Evolutionary conservation across 1,284 basidiomycete species (phyloP), one percentile per base, ranked within the genome.

Genomic region (Ustilago cynodontis): DNA sequence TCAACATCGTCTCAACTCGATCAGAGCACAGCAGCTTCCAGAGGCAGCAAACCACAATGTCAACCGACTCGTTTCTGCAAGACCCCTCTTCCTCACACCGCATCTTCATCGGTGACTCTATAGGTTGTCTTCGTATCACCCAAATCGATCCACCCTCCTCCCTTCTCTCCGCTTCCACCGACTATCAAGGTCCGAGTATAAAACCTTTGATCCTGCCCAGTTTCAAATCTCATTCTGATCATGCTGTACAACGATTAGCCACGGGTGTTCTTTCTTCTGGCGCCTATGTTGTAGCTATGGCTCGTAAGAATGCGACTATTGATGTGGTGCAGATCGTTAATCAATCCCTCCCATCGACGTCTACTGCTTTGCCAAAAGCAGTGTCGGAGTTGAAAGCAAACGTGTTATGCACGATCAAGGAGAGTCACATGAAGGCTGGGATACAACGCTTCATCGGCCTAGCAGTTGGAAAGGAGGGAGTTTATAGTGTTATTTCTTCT

Each of bases 371-470:
- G 7, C 55, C 66, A 2, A 58, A 55, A 22, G 52, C 65, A 2
- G 43, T 50, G 1, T 59, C 64, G 1, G 65, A 60, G 33, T 41
- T 69, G 39, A 58, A 54, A 0, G 79, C 77, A 18, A 50, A 39
- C 31, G 51, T 81, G 24, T 33, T 81, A 29, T 73, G 59, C 61
- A 75, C 78, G n/a, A 64, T 78, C 31, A 29, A 54, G 1, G 75
- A 81, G 52, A 43, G 31, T 0, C 51, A 59, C 20, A 82, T 82
- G 81, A 79, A 77, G 51, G 71, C 78, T 3, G 77, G 79, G 22
- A 73, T 82, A 16, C 77, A 82, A 35, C 59, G 81, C 2, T 82
- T 73, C 58, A 77, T 82, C 51, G 79, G 79, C 28, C 63, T 82
- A 1, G 71, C 75, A 4, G 78, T 82, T 7, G 68, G 60, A 0